Conservation (phyloP, 352 stramenopile genomes). For the Phytophthora capsici region DNA sequence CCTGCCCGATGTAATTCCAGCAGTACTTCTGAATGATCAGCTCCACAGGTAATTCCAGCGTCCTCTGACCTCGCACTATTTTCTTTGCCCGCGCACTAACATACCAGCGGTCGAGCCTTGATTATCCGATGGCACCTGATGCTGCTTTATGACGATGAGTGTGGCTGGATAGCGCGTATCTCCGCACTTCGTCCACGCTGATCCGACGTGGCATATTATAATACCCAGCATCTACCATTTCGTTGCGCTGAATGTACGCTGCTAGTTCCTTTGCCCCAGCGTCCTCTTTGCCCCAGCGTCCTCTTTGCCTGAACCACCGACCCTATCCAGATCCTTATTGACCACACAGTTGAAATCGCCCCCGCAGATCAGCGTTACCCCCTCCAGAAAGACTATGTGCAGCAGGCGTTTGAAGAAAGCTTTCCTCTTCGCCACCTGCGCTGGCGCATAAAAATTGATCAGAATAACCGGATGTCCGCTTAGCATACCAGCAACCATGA, state of each 20-base stretch:
- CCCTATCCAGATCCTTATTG: too few relatives aligned
- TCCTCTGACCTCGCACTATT: neutral
- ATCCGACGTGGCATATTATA: neutral
- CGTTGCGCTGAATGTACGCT: too few relatives aligned
- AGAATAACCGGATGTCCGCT: neutral
- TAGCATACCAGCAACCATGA: conserved; percentile 1
- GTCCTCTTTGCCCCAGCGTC: too few relatives aligned
- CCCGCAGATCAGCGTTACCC: too few relatives aligned
- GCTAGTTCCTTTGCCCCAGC: too few relatives aligned
- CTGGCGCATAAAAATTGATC: conserved; percentile 5
- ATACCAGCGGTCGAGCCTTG: conserved; percentile 1
- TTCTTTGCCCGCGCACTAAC: neutral
- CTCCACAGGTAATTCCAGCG: neutral
- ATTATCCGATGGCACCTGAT: neutral
- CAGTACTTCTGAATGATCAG: neutral
- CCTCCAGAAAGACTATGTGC: too few relatives aligned
- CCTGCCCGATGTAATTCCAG: neutral
- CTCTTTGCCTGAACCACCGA: too few relatives aligned
- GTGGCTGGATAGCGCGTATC: conserved; percentile 1
- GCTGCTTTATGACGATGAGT: conserved; percentile 2
- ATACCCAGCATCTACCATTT: conserved; percentile 6
- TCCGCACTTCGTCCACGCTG: neutral
- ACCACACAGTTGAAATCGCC: too few relatives aligned
- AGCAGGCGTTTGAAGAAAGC: too few relatives aligned
- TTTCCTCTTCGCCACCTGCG: neutral